Conservation (phyloP, 139 green algal genomes). For the Tetraselmis striata region DNA sequence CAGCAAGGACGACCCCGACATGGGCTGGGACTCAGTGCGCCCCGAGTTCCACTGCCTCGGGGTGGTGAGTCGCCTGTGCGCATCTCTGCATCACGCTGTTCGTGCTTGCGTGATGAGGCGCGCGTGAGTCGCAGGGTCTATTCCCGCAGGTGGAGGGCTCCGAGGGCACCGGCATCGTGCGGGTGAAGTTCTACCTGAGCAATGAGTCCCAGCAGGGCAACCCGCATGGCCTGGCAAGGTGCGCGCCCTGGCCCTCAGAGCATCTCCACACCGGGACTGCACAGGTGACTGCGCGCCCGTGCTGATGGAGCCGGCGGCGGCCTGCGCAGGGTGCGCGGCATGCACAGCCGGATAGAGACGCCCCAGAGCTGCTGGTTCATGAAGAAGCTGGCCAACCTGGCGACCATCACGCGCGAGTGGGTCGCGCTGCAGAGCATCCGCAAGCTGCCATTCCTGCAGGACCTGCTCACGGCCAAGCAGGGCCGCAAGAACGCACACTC, state of each 20-base stretch:
- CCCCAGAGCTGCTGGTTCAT: constrained; percentile 58
- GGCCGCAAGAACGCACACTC: not conserved
- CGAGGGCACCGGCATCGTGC: constrained; percentile 52
- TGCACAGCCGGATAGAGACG: constrained; percentile 32
- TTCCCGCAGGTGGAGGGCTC: constrained; percentile 58
- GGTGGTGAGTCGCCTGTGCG: not conserved
- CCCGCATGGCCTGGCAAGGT: constrained; percentile 23
- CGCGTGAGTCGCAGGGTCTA: constrained; percentile 34
- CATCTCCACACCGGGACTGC: too few species aligned
- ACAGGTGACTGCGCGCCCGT: too few species aligned
- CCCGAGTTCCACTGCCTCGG: not conserved
- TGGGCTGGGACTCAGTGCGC: constrained; percentile 13
- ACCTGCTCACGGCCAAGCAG: constrained; percentile 39
- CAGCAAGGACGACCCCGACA: constrained; percentile 64
- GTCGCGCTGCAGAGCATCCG: constrained; percentile 67
- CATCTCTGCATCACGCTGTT: not conserved
- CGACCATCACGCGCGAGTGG: constrained; percentile 86
- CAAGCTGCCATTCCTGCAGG: constrained; percentile 61
- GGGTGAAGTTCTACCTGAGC: constrained; percentile 53
- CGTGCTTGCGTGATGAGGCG: not conserved
- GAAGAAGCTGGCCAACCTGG: constrained; percentile 70
- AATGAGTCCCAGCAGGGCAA: constrained; percentile 46
- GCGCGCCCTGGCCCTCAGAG: too few species aligned
- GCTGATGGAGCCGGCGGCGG: not conserved
- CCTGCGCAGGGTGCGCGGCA: constrained; percentile 33